Evolutionary conservation across 2,329 filamentous ascomycete species (phyloP).

Genomic region (Ophiostoma sp.): DNA sequence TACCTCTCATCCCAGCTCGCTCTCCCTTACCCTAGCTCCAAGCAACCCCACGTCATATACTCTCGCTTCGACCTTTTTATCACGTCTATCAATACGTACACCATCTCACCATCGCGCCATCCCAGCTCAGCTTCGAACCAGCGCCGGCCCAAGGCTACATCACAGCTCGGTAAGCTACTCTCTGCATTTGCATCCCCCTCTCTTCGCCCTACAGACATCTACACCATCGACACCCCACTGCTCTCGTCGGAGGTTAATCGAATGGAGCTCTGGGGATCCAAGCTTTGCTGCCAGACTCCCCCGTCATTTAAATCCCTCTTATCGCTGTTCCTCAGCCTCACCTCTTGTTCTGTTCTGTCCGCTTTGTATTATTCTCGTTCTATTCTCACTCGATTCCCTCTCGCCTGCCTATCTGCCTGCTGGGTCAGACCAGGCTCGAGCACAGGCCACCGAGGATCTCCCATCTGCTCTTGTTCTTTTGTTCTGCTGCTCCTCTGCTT

Average conservation of each 20-base stretch:
- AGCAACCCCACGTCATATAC: neutral
- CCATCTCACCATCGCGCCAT: neutral
- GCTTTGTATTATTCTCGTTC: neutral
- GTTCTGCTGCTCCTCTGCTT: neutral
- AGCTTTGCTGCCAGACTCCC: constrained; percentile 1
- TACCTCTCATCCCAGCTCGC: neutral
- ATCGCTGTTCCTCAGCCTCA: constrained; percentile 3
- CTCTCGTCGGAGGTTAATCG: neutral
- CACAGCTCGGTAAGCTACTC: neutral
- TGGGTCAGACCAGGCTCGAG: neutral
- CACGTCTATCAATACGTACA: neutral
- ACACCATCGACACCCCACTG: constrained; percentile 7
- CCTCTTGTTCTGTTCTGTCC: neutral
- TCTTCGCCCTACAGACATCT: neutral
- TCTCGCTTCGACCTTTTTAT: neutral
- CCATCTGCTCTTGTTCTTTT: neutral
- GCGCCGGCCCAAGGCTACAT: neutral
- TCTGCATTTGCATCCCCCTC: neutral
- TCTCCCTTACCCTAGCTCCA: constrained; percentile 1
- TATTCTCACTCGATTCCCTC: neutral
- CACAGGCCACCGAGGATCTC: neutral
- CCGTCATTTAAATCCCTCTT: constrained; percentile 5
- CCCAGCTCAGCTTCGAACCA: neutral
- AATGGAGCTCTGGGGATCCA: neutral
- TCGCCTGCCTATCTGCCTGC: neutral